phyloP scores from a whole-genome alignment of 2,329 filamentous ascomycete species.

The Colletotrichum horii region DNA sequence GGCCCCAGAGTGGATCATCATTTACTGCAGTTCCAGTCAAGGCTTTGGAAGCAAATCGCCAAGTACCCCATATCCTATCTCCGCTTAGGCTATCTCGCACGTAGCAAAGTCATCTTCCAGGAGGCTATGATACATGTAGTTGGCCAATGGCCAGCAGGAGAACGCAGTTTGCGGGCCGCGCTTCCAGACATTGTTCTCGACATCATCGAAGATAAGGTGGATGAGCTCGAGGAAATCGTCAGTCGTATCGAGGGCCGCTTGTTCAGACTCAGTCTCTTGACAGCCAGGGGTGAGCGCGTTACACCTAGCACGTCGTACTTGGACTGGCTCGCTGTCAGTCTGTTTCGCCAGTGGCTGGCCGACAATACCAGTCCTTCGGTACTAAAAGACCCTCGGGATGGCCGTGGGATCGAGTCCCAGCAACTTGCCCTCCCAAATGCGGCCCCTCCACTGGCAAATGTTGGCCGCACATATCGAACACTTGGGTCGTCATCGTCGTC shows the following conservation, averaged over 20 bases:
- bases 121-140: conserved; percentile 94
- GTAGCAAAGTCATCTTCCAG: conserved; percentile 82
- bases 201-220: conserved; percentile 92
- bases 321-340: conserved; percentile 85
- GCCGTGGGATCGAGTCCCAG: conserved; percentile 32
- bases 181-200: conserved; percentile 81
- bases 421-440: conserved; percentile 39
- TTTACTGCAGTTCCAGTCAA: conserved; percentile 86
- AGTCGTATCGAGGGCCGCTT: conserved; percentile 80
- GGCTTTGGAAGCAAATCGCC: conserved; percentile 94
- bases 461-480: conserved; percentile 78
- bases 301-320: conserved; percentile 80
- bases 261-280: conserved; percentile 81
- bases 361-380: conserved; percentile 82
- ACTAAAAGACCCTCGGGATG: conserved; percentile 32
- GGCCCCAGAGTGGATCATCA: conserved; percentile 93
- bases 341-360: conserved; percentile 92
- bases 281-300: conserved; percentile 80
- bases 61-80: conserved; percentile 95
- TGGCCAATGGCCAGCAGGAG: conserved; percentile 87
- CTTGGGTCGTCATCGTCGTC: conserved; percentile 68
- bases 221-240: conserved; percentile 86
- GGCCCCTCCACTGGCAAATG: conserved; percentile 56
- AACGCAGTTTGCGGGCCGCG: conserved; percentile 75
- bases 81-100: conserved; percentile 84